phyloP scores from a whole-genome alignment of 306 rosid genomes.

The Cyamopsis tetragonoloba region DNA sequence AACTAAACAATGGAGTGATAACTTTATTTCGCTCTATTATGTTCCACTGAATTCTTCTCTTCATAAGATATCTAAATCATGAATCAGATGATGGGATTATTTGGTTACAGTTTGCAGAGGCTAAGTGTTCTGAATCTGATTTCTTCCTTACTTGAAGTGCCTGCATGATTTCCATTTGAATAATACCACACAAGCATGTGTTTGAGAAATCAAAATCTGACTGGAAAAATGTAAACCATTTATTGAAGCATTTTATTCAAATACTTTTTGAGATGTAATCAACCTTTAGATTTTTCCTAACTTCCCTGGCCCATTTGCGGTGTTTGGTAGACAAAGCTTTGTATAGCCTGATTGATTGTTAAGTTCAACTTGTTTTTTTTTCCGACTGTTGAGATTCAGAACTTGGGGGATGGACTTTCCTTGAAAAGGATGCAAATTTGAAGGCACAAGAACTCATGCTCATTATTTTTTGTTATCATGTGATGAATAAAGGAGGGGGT shows the following conservation, averaged over 20 bases:
- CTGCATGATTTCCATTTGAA: not conserved
- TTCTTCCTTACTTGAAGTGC: not conserved
- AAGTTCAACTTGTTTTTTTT: not conserved
- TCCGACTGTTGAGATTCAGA: not conserved
- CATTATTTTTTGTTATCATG: not conserved
- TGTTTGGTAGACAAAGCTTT: not conserved
- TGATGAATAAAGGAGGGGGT: not conserved
- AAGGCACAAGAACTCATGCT: no score
- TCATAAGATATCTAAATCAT: no score
- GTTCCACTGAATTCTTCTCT: no score
- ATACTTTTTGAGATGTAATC: not conserved
- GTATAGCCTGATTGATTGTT: not conserved
- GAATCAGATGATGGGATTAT: not conserved
- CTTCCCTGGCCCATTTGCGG: not conserved
- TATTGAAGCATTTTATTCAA: not conserved
- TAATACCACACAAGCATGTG: not conserved
- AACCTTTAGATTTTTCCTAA: not conserved
- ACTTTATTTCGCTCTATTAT: no score
- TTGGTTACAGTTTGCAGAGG: not conserved
- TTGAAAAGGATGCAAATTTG: slow-evolving; percentile 3
- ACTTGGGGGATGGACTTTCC: not conserved
- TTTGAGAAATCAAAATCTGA: not conserved
- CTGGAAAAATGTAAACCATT: not conserved
- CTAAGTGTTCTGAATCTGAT: not conserved
- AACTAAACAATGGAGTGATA: no score